Evolutionary conservation across 768 basidiomycete genomes (phyloP).

Genomic region (Psilocybe cyanescens): DNA sequence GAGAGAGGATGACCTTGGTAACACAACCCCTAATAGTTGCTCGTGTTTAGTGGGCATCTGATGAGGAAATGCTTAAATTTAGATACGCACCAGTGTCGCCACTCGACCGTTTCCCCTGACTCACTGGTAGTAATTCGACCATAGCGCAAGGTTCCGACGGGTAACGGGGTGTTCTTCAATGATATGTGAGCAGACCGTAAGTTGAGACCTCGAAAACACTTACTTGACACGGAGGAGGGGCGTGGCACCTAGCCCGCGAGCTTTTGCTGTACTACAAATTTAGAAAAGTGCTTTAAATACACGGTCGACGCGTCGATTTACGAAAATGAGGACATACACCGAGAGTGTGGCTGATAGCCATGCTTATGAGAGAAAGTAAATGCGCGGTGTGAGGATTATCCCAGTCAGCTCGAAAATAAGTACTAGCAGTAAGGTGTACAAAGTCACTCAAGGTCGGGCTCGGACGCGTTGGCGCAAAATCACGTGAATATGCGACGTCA

Average conservation of each 20-base stretch:
- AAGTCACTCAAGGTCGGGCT: not conserved
- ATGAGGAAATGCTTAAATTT: slow-evolving; percentile 7
- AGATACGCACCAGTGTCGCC: slow-evolving; percentile 69
- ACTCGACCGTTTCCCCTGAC: slow-evolving; percentile 68
- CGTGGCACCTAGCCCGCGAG: slow-evolving; percentile 69
- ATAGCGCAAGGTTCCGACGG: slow-evolving; percentile 67
- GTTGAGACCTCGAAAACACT: not conserved
- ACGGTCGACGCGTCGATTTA: not conserved
- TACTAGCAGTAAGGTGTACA: not conserved
- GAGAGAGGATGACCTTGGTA: slow-evolving; percentile 55
- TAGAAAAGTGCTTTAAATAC: not conserved
- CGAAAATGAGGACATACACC: not conserved
- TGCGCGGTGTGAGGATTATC: not conserved
- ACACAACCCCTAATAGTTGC: slow-evolving; percentile 66
- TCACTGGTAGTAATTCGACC: slow-evolving; percentile 48
- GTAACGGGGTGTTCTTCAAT: slow-evolving; percentile 48
- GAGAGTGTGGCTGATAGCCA: not conserved
- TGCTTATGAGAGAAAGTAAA: not conserved
- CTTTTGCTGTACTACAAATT: slow-evolving; percentile 70
- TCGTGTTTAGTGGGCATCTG: not conserved
- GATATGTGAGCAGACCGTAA: not conserved
- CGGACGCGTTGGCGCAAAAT: not conserved
- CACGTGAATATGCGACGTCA: not conserved
- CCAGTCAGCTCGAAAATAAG: not conserved
- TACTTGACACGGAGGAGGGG: slow-evolving; percentile 59